These are phyloP conservation scores for Nymphaea colorata DNA, from an alignment of 164 flowering plant species.

Conservation along the genomic window DNA sequence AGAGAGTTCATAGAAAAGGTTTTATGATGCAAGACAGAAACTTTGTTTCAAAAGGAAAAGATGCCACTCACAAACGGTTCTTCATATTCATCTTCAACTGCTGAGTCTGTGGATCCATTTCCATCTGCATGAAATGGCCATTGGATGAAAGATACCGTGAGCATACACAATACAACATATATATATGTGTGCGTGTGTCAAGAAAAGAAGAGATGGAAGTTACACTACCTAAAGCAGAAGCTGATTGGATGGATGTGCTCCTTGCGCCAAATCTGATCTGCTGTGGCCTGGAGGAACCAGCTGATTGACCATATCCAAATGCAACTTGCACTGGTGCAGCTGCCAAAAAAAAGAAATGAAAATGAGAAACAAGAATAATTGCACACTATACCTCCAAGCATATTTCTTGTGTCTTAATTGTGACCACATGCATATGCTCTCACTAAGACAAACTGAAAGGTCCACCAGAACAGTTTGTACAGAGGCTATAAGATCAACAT, in stretches of 20 bases:
- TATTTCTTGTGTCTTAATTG: too few relatives aligned
- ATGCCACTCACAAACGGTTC: constrained; percentile 20
- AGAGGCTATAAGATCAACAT: too few relatives aligned
- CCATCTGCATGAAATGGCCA: constrained; percentile 3
- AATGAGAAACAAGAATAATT: too few relatives aligned
- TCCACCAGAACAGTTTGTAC: too few relatives aligned
- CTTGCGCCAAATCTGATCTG: constrained; percentile 6
- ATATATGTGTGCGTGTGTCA: background rate
- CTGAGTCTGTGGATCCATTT: background rate
- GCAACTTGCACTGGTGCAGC: constrained; percentile 41
- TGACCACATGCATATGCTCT: too few relatives aligned
- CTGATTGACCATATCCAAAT: constrained; percentile 31
- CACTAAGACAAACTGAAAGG: too few relatives aligned
- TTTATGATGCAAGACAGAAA: background rate
- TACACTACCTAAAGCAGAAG: background rate
- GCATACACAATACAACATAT: background rate
- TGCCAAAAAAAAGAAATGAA: constrained; percentile 4
- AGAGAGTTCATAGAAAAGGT: background rate
- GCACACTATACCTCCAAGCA: too few relatives aligned
- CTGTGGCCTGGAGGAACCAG: constrained; percentile 25
- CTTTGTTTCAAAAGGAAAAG: background rate
- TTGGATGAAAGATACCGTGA: background rate
- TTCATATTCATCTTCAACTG: constrained; percentile 20
- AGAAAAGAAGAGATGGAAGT: background rate
- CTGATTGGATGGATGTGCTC: background rate